A percentile compares a stretch with the other conserved stretches of the same genome.
phyloP scores from a whole-genome alignment of 208 protist genomes.

The Crithidia acanthocephali region DNA sequence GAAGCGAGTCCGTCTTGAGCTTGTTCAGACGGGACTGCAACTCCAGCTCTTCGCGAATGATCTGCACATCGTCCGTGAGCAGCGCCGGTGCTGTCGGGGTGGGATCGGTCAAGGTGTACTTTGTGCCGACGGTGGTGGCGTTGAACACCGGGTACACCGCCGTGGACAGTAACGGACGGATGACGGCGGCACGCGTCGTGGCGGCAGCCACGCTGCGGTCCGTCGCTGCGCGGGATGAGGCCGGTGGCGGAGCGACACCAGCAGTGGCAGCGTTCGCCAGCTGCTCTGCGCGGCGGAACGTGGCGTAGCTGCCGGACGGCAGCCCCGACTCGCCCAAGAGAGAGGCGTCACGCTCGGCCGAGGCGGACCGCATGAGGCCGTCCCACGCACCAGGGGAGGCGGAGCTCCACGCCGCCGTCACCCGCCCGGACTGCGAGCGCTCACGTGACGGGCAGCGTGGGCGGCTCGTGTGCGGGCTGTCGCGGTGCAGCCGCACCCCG shows the following conservation, averaged over 20 bases:
- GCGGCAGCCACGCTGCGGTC: not conserved
- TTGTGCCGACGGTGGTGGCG: slow-evolving; percentile 17
- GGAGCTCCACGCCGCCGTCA: not conserved
- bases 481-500: slow-evolving; percentile 13
- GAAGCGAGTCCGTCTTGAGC: slow-evolving; percentile 20
- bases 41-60: slow-evolving; percentile 26
- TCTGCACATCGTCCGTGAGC: not conserved
- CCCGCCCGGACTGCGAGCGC: slow-evolving; percentile 4
- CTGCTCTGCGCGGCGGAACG: slow-evolving; percentile 1
- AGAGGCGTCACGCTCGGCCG: slow-evolving; percentile 8
- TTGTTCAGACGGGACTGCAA: slow-evolving; percentile 15
- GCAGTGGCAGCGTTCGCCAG: not conserved
- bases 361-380: slow-evolving; percentile 7
- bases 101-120: slow-evolving; percentile 19
- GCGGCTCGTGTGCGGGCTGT: slow-evolving; percentile 10
- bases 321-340: slow-evolving; percentile 2
- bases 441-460: slow-evolving; percentile 7
- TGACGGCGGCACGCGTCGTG: not conserved
- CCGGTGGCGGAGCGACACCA: no score
- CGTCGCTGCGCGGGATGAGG: not conserved
- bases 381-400: slow-evolving; percentile 14
- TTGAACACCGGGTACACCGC: slow-evolving; percentile 13
- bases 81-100: not conserved
- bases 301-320: not conserved
- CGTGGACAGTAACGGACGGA: slow-evolving; percentile 9